Evolutionary conservation across 768 basidiomycete genomes (phyloP), one percentile per base, ranked within the genome.

Genomic region (Pulveroboletus ravenelii): DNA sequence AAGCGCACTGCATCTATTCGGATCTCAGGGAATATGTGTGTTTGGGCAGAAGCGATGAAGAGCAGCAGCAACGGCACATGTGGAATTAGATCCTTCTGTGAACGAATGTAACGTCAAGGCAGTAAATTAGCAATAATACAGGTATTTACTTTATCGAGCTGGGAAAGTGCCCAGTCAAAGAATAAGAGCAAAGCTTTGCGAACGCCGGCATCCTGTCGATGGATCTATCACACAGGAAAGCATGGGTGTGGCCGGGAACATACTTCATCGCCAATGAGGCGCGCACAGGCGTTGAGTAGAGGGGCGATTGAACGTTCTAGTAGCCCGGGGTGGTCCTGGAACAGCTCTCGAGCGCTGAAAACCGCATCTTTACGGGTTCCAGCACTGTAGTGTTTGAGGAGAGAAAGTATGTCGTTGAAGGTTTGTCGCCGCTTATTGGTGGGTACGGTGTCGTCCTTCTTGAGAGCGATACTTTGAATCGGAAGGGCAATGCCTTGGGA

Each of bases 11-110:
- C 90, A 62, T 97, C 94, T 35, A 97, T 78, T 14, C 93, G 80
- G 52, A 97, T 92, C 66, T 95, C 92, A 18, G 93, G 93, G 66
- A 93, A 96, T 41, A 98, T 95, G 60, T 94, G 89, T 0, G 91
- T 93, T 65, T 94, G 87, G 0, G 92, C 91, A 10, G 93, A 95
- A 6, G 89, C 85, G 0, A 84, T 82, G 64, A 93, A 95, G 14
- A 98, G 79, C 20, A 97, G 74, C 6, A 97, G 73, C 0, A 84
- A 61, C 1, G 89, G 73, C 0, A 86, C 74, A 62, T 96, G 90
- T 5, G 94, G 93, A 1, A 72, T 52, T 1, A 97, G 68, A 45
- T 81, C 75, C 36, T 84, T 76, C 92, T 94, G 57, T 36, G 38
- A 29, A 45, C 34, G 37, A 44, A 42, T 23, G 48, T 66, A 44